Conservation (phyloP, 2,329 filamentous ascomycete genomes). For the Diplocarpon mali region DNA sequence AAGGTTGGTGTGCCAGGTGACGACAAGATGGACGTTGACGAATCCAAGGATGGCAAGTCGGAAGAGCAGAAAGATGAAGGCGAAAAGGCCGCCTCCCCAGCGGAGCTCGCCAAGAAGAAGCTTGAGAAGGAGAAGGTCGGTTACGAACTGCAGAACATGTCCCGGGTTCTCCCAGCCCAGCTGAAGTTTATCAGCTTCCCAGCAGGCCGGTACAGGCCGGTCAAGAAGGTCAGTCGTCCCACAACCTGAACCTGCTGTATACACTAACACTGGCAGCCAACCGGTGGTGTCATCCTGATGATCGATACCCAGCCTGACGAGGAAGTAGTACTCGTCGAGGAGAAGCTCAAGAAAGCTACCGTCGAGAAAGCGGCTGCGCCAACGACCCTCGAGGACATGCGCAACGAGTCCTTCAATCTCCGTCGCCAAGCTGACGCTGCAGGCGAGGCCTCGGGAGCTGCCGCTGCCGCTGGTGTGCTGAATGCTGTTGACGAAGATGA, state of each 20-base stretch:
- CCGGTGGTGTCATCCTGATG: constrained; percentile 86
- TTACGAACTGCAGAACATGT: constrained; percentile 96
- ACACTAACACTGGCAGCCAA: constrained; percentile 54
- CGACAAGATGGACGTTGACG: constrained; percentile 83
- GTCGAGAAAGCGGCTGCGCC: constrained; percentile 46
- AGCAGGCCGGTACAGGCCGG: constrained; percentile 81
- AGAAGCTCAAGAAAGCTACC: constrained; percentile 78
- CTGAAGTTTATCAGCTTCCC: constrained; percentile 94
- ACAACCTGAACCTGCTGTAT: not conserved
- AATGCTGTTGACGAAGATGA: constrained; percentile 81
- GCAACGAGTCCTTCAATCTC: constrained; percentile 28
- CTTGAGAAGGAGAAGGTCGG: constrained; percentile 92
- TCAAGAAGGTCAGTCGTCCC: constrained; percentile 62
- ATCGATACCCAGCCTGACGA: constrained; percentile 73
- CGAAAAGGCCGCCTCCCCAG: constrained; percentile 45
- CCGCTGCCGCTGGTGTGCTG: constrained; percentile 66
- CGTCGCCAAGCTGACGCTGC: constrained; percentile 31
- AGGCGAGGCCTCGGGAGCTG: constrained; percentile 39
- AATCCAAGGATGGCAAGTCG: constrained; percentile 37
- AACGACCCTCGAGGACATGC: constrained; percentile 22
- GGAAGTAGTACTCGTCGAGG: constrained; percentile 70
- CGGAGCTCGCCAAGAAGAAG: constrained; percentile 70
- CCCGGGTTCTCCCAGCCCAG: constrained; percentile 80
- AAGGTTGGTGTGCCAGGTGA: constrained; percentile 42
- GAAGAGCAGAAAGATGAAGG: constrained; percentile 50